Evolutionary conservation across 2,329 filamentous ascomycete species (phyloP).

Genomic region (Xylaria hypoxylon): DNA sequence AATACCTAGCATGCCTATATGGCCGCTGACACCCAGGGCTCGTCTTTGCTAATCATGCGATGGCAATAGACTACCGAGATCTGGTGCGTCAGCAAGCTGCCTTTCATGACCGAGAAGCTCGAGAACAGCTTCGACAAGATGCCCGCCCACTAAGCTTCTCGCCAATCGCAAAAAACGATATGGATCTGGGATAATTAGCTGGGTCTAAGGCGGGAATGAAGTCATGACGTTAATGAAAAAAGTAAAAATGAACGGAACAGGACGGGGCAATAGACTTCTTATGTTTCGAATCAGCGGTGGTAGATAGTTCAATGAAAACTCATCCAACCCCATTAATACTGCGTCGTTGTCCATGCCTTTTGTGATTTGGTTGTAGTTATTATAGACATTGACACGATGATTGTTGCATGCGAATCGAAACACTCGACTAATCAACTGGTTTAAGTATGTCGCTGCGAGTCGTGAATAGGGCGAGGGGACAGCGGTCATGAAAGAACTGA

Average conservation of each 20-base stretch:
- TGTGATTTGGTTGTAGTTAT: constrained; percentile 8
- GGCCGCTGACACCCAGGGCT: no score
- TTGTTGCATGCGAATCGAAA: not conserved
- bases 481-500: no score
- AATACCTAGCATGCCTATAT: not conserved
- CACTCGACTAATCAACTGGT: not conserved
- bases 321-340: constrained; percentile 17
- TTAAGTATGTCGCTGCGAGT: not conserved
- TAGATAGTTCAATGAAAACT: constrained; percentile 39
- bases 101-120: constrained; percentile 75
- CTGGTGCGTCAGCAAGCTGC: constrained; percentile 76
- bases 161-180: not conserved
- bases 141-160: constrained; percentile 55
- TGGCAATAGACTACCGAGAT: constrained; percentile 70
- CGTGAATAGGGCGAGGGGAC: not conserved
- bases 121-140: constrained; percentile 73
- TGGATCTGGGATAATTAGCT: not conserved
- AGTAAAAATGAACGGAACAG: constrained; percentile 33
- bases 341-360: not conserved
- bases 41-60: constrained; percentile 21
- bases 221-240: constrained; percentile 25
- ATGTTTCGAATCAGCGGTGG: constrained; percentile 27
- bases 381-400: not conserved
- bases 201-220: constrained; percentile 13
- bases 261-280: constrained; percentile 32